These are phyloP conservation scores for Diaporthe capsici DNA, from an alignment of 2,329 filamentous ascomycete species.

Conservation along the genomic window DNA sequence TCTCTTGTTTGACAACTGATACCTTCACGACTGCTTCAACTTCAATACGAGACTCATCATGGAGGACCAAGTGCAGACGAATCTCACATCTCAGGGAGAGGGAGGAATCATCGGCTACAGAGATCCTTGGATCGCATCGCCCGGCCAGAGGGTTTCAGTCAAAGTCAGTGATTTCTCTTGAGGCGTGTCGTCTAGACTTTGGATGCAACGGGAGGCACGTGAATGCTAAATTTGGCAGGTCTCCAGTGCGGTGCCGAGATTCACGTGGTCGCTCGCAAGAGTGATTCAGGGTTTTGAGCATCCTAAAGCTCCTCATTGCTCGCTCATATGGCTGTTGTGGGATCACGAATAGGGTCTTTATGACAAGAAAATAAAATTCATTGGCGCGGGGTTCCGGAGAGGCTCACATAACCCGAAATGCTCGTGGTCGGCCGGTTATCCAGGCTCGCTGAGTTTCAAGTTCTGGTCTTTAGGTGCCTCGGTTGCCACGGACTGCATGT, in stretches of 20 bases:
- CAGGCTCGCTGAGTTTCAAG: too few species aligned
- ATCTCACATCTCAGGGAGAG: neutral
- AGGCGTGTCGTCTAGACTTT: neutral
- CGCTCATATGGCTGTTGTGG: accelerated
- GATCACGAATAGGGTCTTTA: too few species aligned
- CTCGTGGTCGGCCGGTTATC: too few species aligned
- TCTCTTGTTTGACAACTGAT: neutral
- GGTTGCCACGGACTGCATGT: too few species aligned
- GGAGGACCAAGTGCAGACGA: neutral
- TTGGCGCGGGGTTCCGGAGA: too few species aligned
- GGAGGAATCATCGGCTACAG: neutral
- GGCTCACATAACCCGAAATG: too few species aligned
- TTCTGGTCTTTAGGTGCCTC: too few species aligned
- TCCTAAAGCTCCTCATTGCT: neutral
- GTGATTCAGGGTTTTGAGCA: neutral
- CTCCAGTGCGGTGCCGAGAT: neutral
- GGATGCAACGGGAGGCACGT: too few species aligned
- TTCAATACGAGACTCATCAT: neutral
- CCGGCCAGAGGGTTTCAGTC: neutral
- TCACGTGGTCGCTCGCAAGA: neutral
- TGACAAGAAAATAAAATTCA: too few species aligned
- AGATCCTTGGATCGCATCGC: neutral
- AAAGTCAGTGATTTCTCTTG: neutral
- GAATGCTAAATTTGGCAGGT: neutral
- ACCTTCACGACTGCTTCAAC: neutral